Base-by-base conservation (phyloP, 1,284 basidiomycete species). In the Papiliotrema fonsecae region DNA sequence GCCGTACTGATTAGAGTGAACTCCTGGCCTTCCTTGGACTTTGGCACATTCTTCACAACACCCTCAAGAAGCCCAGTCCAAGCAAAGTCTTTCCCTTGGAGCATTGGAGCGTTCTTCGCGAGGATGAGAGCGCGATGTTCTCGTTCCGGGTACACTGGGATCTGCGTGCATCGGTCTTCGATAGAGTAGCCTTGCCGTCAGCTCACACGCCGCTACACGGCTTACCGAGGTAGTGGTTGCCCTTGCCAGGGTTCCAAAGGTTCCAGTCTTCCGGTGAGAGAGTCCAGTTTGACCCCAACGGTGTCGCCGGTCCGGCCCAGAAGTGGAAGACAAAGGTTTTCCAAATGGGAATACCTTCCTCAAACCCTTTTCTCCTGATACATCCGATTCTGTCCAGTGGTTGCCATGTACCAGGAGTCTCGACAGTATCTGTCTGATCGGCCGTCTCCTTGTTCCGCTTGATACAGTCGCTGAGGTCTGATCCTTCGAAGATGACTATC, bases 221-320 rank as follows among this genome's bases (percentile, higher is more conserved):
- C 62, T 40, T 43, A 64, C 60, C 73, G 1, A 75, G 51, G 50
- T 70, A 75, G 24, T 61, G 53, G 51, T 67, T 71, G 7, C 48
- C 42, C 5, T 49, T 42, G 27, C 51, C 50, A 10, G 51, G 32
- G n/a, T 43, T 27, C 27, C 50, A 43, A 13, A n/a, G 24, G 9
- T 35, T 35, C 40, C 67, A 73, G 49, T 72, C 58, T 44, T 74
- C 70, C 1, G 72, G 72, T 7, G 57, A 51, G n/a, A 75, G 47
- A 9, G 66, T 66, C 70, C 70, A 75, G 6, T 56, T 42, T 3
- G 45, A 37, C 3, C 72, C 72, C 1, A 72, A 56, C 1, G 67
- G 65, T 40, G 61, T 54, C 2, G 47, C 42, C 3, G 54, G 39
- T 11, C 39, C 41, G 2, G 39, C 21, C 73, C 73, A 75, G 50